Percentiles rank a stretch among this genome's conserved stretches.
phyloP scores from a whole-genome alignment of 768 basidiomycete species.

The Xerocomus brunneocitrinus region DNA sequence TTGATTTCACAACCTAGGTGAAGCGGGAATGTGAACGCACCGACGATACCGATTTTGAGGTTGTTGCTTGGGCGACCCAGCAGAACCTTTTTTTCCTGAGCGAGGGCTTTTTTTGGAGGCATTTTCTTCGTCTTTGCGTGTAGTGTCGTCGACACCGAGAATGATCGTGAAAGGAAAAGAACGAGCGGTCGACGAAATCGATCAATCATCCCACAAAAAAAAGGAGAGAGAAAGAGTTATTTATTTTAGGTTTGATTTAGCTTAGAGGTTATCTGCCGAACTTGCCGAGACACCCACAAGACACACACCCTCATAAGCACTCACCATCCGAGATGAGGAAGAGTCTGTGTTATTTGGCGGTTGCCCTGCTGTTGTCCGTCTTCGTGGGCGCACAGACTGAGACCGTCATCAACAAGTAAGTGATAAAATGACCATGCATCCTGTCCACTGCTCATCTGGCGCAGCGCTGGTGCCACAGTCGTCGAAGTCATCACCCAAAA shows the following conservation, averaged over 20 bases:
- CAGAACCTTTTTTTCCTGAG: slow-evolving; percentile 75
- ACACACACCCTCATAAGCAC: neutral
- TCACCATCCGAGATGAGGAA: slow-evolving; percentile 17
- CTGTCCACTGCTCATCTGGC: slow-evolving; percentile 11
- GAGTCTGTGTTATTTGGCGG: slow-evolving; percentile 6
- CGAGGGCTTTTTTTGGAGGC: slow-evolving; percentile 85
- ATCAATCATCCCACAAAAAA: slow-evolving; percentile 30
- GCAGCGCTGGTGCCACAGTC: slow-evolving; percentile 48
- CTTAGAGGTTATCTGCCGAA: slow-evolving; percentile 21
- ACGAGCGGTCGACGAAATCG: slow-evolving; percentile 22
- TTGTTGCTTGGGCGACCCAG: slow-evolving; percentile 95
- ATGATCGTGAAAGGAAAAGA: slow-evolving; percentile 19
- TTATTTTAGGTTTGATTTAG: slow-evolving; percentile 4
- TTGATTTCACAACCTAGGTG: neutral
- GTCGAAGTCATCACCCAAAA: slow-evolving; percentile 45
- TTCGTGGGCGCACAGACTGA: slow-evolving; percentile 41
- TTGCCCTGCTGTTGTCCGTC: slow-evolving; percentile 17
- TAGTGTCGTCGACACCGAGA: slow-evolving; percentile 36
- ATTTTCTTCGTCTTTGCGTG: slow-evolving; percentile 58
- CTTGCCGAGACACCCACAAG: neutral
- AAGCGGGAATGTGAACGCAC: slow-evolving; percentile 43
- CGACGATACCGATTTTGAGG: slow-evolving; percentile 98
- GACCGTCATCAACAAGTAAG: slow-evolving; percentile 48
- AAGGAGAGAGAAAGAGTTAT: neutral
- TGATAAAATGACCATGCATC: neutral